Evolutionary conservation across 495 filamentous ascomycete genomes (phyloP), one percentile per base, ranked within the genome.

Genomic region (Aspergillus nidulans): DNA sequence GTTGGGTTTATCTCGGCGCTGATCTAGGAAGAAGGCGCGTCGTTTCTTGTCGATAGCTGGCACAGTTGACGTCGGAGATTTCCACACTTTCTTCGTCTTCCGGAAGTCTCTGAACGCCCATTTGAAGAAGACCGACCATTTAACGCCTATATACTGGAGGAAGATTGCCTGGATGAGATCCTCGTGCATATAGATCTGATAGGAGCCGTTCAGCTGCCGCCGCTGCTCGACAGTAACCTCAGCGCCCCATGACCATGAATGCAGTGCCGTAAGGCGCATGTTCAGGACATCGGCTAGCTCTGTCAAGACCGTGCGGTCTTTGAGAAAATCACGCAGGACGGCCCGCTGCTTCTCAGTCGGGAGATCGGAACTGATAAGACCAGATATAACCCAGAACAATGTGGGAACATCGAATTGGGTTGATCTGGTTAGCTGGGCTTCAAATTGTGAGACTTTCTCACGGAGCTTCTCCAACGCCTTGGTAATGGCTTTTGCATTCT

Each of bases 131-230:
- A 49, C 56, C 5, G 56, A 59, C 56, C 56, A 59, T 25, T 39
- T 44, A 0, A 54, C 44, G 0, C 56, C 56, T 4, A 59, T 9
- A 19, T 54, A 59, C 21, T 59, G 50, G 13, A 59, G 23, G 51
- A 54, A 54, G 12, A 59, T 59, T 3, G 56, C 56, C 45, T 59
- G 56, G 16, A 59, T 59, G n/a, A 59, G 50, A 28, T 59, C 56
- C 23, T 59, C 56, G 23, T 54, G 56, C 56, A 59, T 59, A 12
- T 50, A 36, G 20, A 59, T 44, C 3, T 54, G 50, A 21, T 59
- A 59, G 6, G 56, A 9, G 19, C 56, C 56, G 24, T 59, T 59
- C 4, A 59, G 16, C 18, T 50, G 50, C 13, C 56, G 44, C n/a
- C 56, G 43, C 20, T 59, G 51, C 19, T 59, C 56, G 6, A 59